These are phyloP conservation scores for Scenedesmus sp. DNA, from an alignment of 163 green algal species.

Conservation along the genomic window DNA sequence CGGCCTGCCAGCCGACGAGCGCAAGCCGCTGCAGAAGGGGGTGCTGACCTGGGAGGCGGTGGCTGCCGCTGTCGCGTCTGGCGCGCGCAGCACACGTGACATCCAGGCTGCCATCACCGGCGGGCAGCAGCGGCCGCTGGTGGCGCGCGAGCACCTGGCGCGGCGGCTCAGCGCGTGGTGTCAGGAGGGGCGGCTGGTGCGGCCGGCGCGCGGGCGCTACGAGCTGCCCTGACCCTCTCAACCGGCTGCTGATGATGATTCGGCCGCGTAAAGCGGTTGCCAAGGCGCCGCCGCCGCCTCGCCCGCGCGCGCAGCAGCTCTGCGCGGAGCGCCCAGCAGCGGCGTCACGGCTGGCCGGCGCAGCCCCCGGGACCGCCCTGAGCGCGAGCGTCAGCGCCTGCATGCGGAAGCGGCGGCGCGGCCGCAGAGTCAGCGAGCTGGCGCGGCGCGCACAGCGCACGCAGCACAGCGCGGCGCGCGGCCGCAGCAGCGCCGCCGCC, in stretches of 20 bases:
- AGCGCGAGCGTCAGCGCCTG: neutral
- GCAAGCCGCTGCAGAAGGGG: constrained; percentile 22
- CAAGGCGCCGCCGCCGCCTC: neutral
- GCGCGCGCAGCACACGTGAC: neutral
- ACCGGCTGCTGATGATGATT: no score
- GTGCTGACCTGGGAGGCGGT: constrained; percentile 19
- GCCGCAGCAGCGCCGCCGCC: neutral
- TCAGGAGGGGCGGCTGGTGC: constrained; percentile 18
- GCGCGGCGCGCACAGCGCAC: no score
- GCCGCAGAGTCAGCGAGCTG: no score
- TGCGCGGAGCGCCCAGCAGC: neutral
- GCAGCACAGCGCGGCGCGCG: neutral
- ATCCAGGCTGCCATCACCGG: constrained; percentile 10
- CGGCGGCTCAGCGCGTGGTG: constrained; percentile 19
- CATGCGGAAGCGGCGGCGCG: no score
- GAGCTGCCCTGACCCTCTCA: no score
- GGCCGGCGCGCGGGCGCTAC: neutral
- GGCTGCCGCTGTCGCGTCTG: neutral
- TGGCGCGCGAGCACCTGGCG: constrained; percentile 4
- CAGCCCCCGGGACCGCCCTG: neutral
- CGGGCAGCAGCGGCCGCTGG: constrained; percentile 2
- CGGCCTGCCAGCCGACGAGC: neutral
- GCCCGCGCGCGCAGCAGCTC: constrained; percentile 4
- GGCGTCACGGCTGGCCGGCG: no score
- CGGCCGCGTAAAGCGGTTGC: no score